Evolutionary conservation across 1,139 yeast genomes (phyloP).

Genomic region (Pichia norvegensis): DNA sequence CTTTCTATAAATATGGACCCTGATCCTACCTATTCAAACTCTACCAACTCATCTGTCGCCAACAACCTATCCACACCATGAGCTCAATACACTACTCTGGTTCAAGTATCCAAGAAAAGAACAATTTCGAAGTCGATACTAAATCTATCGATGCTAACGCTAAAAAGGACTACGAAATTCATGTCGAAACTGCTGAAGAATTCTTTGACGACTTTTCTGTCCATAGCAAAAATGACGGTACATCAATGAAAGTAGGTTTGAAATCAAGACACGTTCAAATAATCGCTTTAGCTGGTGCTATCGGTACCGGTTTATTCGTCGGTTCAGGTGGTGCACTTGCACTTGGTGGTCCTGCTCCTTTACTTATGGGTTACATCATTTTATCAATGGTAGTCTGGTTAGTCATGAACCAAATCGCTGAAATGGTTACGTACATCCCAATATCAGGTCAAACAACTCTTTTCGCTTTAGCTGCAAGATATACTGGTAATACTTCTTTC

Average conservation of each 20-base stretch:
- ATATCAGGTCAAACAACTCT: conserved; percentile 34
- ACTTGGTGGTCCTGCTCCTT: conserved; percentile 44
- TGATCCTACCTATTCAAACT: neutral
- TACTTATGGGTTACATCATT: conserved; percentile 40
- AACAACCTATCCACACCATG: neutral
- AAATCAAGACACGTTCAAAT: conserved; percentile 46
- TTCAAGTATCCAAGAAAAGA: neutral
- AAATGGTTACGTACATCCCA: conserved; percentile 55
- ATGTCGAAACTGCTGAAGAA: neutral
- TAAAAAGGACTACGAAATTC: conserved; percentile 1
- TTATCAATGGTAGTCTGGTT: conserved; percentile 46
- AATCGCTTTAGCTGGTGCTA: conserved; percentile 78
- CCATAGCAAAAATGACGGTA: neutral
- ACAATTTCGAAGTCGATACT: neutral
- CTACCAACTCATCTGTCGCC: neutral
- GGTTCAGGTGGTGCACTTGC: conserved; percentile 43
- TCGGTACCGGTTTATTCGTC: conserved; percentile 62
- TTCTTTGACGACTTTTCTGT: neutral
- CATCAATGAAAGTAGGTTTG: conserved; percentile 1
- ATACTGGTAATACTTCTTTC: conserved; percentile 21
- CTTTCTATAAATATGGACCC: neutral
- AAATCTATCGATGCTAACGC: neutral
- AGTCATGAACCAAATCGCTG: conserved; percentile 55
- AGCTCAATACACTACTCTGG: neutral
- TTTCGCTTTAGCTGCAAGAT: conserved; percentile 18